Evolutionary conservation across 345 rosid species (phyloP).

Genomic region (Populus ilicifolia): DNA sequence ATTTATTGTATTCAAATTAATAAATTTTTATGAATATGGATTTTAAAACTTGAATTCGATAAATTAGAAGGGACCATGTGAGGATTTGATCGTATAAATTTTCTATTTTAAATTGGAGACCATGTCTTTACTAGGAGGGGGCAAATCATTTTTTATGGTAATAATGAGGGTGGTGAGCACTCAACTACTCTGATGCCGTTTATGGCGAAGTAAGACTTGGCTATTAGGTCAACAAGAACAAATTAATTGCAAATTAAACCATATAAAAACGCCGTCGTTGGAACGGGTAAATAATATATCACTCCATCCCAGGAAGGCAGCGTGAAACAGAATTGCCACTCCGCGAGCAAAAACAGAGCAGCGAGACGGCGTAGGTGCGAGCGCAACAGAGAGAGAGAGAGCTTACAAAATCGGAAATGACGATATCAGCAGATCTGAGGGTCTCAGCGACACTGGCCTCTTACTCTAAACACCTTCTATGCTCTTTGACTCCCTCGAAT

Average conservation of each 20-base stretch:
- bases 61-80: too few relatives aligned
- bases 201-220: not conserved
- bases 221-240: not conserved
- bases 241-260: not conserved
- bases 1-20: too few relatives aligned
- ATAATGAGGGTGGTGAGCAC: too few relatives aligned
- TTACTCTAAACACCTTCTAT: slow-evolving; percentile 41
- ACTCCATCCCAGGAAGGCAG: not conserved
- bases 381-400: not conserved
- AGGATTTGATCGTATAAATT: too few relatives aligned
- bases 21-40: too few relatives aligned
- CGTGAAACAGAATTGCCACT: not conserved
- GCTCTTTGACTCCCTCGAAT: slow-evolving; percentile 42
- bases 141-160: too few relatives aligned
- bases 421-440: slow-evolving; percentile 62
- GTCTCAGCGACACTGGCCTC: slow-evolving; percentile 61
- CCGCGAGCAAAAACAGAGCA: not conserved
- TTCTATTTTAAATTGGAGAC: too few relatives aligned
- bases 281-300: too few relatives aligned
- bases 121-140: too few relatives aligned
- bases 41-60: too few relatives aligned
- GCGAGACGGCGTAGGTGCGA: not conserved
- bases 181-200: not conserved
- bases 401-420: slow-evolving; percentile 33
- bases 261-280: slow-evolving; percentile 2